Evolutionary conservation across 768 basidiomycete genomes (phyloP).

Genomic region (Gymnopilus dilepis): DNA sequence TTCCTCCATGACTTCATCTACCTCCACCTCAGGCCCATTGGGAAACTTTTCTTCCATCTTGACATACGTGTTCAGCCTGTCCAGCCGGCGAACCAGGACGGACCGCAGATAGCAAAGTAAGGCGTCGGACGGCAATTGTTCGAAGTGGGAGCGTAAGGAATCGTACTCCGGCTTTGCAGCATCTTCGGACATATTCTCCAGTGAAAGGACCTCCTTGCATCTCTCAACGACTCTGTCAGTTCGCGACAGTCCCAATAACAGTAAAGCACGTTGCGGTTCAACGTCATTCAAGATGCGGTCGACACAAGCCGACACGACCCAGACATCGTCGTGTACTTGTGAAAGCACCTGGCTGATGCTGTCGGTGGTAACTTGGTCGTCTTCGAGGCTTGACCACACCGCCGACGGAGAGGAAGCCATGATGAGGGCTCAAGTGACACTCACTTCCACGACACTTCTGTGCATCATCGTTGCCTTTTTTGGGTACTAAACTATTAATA

Average conservation of each 20-base stretch:
- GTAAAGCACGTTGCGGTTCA: constrained; percentile 57
- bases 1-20: constrained; percentile 62
- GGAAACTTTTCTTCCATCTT: constrained; percentile 57
- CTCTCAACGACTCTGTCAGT: constrained; percentile 54
- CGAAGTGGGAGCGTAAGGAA: constrained; percentile 59
- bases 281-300: constrained; percentile 70
- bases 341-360: constrained; percentile 52
- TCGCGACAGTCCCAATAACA: constrained; percentile 68
- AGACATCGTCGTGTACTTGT: constrained; percentile 67
- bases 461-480: constrained; percentile 23
- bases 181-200: constrained; percentile 16
- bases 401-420: constrained; percentile 41
- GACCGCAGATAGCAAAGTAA: constrained; percentile 68
- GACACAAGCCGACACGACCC: constrained; percentile 76
- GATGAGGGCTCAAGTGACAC: neutral
- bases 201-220: constrained; percentile 43
- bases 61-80: constrained; percentile 74
- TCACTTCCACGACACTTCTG: constrained; percentile 16
- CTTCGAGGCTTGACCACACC: constrained; percentile 61
- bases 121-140: constrained; percentile 60
- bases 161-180: constrained; percentile 22
- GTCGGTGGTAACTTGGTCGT: constrained; percentile 62
- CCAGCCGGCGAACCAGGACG: constrained; percentile 69
- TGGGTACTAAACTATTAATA: constrained; percentile 23
- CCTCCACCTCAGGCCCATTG: constrained; percentile 35